Conservation (phyloP, 495 filamentous ascomycete genomes). For the Talaromyces thailandensis region DNA sequence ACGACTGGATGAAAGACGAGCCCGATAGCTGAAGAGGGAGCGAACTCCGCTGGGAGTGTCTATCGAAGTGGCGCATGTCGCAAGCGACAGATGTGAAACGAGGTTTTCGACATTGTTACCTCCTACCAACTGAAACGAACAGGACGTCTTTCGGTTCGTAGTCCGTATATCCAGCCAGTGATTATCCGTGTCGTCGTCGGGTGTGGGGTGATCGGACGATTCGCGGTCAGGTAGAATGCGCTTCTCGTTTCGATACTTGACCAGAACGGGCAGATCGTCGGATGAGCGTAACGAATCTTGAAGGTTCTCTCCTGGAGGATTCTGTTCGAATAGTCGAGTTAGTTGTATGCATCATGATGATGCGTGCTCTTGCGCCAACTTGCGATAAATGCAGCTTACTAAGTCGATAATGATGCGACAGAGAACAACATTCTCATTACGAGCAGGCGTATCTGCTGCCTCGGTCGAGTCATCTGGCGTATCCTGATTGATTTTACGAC, state of each 20-base stretch:
- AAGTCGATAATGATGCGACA: constrained; percentile 20
- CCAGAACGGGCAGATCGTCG: background rate
- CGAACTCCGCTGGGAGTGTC: background rate
- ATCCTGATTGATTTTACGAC: constrained; percentile 22
- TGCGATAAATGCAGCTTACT: constrained; percentile 1
- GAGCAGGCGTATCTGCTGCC: background rate
- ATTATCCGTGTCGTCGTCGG: background rate
- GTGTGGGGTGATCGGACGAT: background rate
- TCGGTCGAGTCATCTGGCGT: background rate
- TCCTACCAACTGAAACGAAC: background rate
- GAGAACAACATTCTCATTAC: constrained; percentile 27
- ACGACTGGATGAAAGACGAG: background rate
- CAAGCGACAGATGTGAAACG: constrained; percentile 4
- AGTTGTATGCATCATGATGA: background rate
- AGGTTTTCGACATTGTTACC: background rate
- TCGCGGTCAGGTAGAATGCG: background rate
- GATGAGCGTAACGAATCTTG: background rate
- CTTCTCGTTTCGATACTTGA: constrained; percentile 2
- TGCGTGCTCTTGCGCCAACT: background rate
- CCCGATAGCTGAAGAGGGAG: background rate
- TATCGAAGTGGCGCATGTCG: background rate
- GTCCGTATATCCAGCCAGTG: constrained; percentile 6
- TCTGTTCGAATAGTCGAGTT: background rate
- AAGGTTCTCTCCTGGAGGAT: background rate
- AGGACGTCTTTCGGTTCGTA: background rate